Conservation (phyloP, 2,329 filamentous ascomycete genomes). For the Neoascochyta sp. region DNA sequence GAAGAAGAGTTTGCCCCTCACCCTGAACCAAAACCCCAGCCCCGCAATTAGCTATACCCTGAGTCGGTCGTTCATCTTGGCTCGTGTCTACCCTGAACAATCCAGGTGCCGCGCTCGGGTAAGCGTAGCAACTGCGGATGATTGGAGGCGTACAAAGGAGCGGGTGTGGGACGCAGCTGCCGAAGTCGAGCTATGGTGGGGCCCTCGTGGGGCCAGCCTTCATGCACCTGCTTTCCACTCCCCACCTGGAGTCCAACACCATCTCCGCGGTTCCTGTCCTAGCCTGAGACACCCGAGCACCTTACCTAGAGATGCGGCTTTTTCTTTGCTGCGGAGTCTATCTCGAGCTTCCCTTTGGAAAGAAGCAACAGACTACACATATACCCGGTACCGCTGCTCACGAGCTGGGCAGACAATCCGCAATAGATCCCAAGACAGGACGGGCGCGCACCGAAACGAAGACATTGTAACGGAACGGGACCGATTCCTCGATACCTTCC, state of each 20-base stretch:
- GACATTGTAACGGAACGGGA: too few relatives aligned
- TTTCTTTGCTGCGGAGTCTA: constrained; percentile 8
- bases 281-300: too few relatives aligned
- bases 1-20: constrained; percentile 19
- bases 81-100: constrained; percentile 9
- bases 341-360: constrained; percentile 5
- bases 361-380: constrained; percentile 5
- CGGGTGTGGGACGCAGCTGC: constrained; percentile 19
- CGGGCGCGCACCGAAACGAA: constrained; percentile 4
- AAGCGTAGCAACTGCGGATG: constrained; percentile 7
- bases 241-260: too few relatives aligned
- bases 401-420: constrained; percentile 2
- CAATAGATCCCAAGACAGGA: constrained; percentile 7
- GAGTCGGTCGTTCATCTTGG: constrained; percentile 10
- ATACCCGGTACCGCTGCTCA: constrained; percentile 7
- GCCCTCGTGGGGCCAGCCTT: constrained; percentile 13
- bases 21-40: constrained; percentile 15
- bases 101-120: constrained; percentile 8
- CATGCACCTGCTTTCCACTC: too few relatives aligned
- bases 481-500: too few relatives aligned
- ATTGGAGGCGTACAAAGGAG: constrained; percentile 19
- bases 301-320: constrained; percentile 8
- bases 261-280: too few relatives aligned
- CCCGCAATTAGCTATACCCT: constrained; percentile 23
- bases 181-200: constrained; percentile 19